Percentiles rank a stretch among this genome's conserved stretches.
Evolutionary conservation across 2,329 filamentous ascomycete species (phyloP).

Genomic region (Eutypella sp.): DNA sequence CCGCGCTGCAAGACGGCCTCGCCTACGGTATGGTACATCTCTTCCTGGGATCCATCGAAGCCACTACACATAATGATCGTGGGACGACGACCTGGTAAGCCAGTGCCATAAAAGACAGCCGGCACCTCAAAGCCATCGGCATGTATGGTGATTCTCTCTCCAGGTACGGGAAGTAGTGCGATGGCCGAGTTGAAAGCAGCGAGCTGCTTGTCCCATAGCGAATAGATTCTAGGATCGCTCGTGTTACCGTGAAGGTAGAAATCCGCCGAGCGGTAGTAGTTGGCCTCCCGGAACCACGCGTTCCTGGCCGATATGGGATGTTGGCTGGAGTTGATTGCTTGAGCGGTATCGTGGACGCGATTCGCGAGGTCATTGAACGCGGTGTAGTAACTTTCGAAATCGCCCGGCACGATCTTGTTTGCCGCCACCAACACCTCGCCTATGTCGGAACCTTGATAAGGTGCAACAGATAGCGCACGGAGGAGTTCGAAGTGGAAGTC

Average conservation of each 20-base stretch:
- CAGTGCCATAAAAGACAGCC: slow-evolving; percentile 14
- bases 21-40: slow-evolving; percentile 28
- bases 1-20: slow-evolving; percentile 21
- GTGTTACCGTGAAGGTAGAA: slow-evolving; percentile 33
- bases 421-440: slow-evolving; percentile 24
- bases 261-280: slow-evolving; percentile 33
- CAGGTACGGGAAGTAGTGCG: slow-evolving; percentile 25
- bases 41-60: slow-evolving; percentile 33
- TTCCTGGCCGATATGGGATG: slow-evolving; percentile 24
- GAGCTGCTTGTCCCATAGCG: slow-evolving; percentile 25
- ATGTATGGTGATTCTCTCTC: slow-evolving; percentile 23
- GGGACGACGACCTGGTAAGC: slow-evolving; percentile 15
- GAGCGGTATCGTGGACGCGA: slow-evolving; percentile 10
- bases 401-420: slow-evolving; percentile 18
- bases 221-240: slow-evolving; percentile 27
- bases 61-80: slow-evolving; percentile 31
- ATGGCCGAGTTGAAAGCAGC: slow-evolving; percentile 26
- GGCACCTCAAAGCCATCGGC: slow-evolving; percentile 19
- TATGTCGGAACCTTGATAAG: slow-evolving; percentile 22
- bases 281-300: slow-evolving; percentile 27
- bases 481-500: slow-evolving; percentile 23
- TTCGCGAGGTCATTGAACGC: slow-evolving; percentile 20
- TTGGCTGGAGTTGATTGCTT: slow-evolving; percentile 11
- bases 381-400: slow-evolving; percentile 19
- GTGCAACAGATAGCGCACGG: slow-evolving; percentile 12